Percentiles rank a stretch among this genome's conserved stretches.
Conservation (phyloP, 139 green algal species). For the Coelastrella sp. region DNA sequence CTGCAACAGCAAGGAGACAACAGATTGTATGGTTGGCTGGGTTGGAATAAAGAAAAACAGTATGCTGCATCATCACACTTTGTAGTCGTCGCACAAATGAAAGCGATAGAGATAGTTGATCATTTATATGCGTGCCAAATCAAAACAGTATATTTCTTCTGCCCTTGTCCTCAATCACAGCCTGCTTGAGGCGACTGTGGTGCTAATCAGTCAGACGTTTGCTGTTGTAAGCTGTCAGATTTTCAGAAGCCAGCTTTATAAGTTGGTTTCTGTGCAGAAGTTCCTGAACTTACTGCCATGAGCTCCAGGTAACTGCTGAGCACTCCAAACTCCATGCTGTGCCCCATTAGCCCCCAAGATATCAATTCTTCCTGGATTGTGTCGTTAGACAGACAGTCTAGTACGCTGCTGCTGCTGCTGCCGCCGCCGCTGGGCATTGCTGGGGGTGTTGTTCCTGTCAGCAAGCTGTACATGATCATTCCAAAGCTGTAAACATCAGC, state of each 20-base stretch:
- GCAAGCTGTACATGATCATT: background rate
- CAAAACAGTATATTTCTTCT: too few relatives aligned
- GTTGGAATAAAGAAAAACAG: background rate
- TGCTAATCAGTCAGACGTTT: background rate
- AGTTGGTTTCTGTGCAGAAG: background rate
- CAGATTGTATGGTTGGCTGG: background rate
- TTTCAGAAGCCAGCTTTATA: background rate
- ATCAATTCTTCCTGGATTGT: background rate
- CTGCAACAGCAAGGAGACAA: background rate
- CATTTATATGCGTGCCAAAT: too few relatives aligned
- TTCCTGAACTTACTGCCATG: background rate
- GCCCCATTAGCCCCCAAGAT: background rate
- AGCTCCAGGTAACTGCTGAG: background rate
- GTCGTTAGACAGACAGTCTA: background rate
- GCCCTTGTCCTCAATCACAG: too few relatives aligned
- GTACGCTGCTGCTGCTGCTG: background rate
- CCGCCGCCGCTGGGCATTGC: background rate
- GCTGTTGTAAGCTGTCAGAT: background rate
- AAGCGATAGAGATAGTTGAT: too few relatives aligned
- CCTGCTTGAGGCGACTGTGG: too few relatives aligned
- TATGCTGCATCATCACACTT: background rate
- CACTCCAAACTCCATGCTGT: background rate
- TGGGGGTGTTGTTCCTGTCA: background rate
- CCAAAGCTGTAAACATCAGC: background rate
- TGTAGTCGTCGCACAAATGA: too few relatives aligned